Percentiles rank a stretch among this genome's conserved stretches.
Evolutionary conservation across 2,329 filamentous ascomycete genomes (phyloP).

Genomic region (Penicillium capsulatum): DNA sequence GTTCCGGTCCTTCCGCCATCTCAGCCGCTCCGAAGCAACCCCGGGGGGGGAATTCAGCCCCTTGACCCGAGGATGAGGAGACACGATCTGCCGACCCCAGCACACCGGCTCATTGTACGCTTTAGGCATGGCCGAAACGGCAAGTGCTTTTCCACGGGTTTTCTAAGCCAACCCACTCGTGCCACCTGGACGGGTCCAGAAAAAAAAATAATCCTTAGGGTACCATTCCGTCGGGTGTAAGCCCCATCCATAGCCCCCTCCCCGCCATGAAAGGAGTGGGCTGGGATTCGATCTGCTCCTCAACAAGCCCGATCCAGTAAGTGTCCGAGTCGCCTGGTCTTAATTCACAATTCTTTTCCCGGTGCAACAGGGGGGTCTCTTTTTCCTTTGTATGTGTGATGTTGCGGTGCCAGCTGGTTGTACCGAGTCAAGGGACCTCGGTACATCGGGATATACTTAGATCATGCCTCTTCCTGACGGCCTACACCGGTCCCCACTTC

Average conservation of each 20-base stretch:
- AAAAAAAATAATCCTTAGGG: slow-evolving; percentile 6
- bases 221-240: slow-evolving; percentile 12
- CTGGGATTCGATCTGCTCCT: slow-evolving; percentile 6
- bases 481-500: too few relatives aligned
- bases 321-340: slow-evolving; percentile 2
- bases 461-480: too few relatives aligned
- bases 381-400: too few relatives aligned
- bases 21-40: too few relatives aligned
- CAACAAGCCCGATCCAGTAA: slow-evolving; percentile 1
- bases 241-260: slow-evolving; percentile 3
- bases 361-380: too few relatives aligned
- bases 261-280: slow-evolving; percentile 1
- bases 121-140: not conserved
- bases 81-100: slow-evolving; percentile 6
- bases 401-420: too few relatives aligned
- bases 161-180: not conserved
- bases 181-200: not conserved
- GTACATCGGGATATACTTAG: too few relatives aligned
- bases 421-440: too few relatives aligned
- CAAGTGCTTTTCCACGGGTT: not conserved
- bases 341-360: slow-evolving; percentile 1
- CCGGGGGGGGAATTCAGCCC: too few relatives aligned
- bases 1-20: too few relatives aligned
- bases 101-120: slow-evolving; percentile 5
- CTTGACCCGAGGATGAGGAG: not conserved